Conservation (phyloP, 2,329 filamentous ascomycete species). For the Helicocarpus griseus region DNA sequence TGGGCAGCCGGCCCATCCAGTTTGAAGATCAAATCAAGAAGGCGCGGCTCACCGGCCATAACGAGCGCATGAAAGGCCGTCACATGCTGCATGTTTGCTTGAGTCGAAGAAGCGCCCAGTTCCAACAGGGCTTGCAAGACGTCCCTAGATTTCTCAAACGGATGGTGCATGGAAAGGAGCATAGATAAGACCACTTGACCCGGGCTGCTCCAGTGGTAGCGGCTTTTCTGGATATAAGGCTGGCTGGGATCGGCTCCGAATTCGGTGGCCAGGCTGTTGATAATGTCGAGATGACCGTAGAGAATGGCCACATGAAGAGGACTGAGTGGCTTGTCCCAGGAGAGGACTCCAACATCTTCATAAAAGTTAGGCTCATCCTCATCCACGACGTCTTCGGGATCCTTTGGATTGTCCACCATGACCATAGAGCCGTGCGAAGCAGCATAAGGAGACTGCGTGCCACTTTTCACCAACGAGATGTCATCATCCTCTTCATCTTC, state of each 20-base stretch:
- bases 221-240: conserved; percentile 51
- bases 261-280: conserved; percentile 57
- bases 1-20: conserved; percentile 47
- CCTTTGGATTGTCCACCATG: conserved; percentile 39
- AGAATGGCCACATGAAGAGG: conserved; percentile 72
- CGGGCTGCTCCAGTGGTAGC: conserved; percentile 33
- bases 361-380: conserved; percentile 61
- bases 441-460: conserved; percentile 34
- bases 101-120: conserved; percentile 59
- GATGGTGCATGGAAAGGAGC: conserved; percentile 52
- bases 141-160: conserved; percentile 48
- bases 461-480: conserved; percentile 26
- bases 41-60: conserved; percentile 9
- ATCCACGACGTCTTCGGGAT: conserved; percentile 19
- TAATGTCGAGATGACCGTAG: conserved; percentile 58
- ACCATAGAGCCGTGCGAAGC: conserved; percentile 63
- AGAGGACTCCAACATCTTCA: conserved; percentile 59
- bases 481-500: conserved; percentile 10
- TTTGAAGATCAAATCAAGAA: conserved; percentile 32
- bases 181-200: conserved; percentile 54
- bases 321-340: conserved; percentile 68
- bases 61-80: conserved; percentile 58
- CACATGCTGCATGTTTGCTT: conserved; percentile 52
- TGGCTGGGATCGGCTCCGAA: conserved; percentile 62
- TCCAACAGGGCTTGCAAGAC: conserved; percentile 52